Evolutionary conservation across 192 early-diverging fungal genomes (phyloP).

Genomic region (Backusella mclennaniae): DNA sequence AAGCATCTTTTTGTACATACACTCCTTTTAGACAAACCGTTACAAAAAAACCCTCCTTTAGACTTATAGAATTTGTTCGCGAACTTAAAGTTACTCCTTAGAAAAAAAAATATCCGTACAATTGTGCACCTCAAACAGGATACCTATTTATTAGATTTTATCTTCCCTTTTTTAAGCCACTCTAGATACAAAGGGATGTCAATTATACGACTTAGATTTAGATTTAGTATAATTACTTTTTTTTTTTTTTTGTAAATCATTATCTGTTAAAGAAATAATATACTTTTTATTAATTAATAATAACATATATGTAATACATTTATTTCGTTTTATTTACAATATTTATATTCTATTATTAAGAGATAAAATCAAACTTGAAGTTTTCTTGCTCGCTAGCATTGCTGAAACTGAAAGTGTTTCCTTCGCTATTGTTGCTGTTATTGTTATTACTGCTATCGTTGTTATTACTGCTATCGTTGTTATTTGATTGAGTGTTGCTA

Average conservation of each 20-base stretch:
- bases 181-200: background rate
- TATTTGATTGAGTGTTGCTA: background rate
- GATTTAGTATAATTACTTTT: background rate
- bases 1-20: background rate
- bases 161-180: background rate
- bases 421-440: background rate
- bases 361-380: background rate
- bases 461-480: background rate
- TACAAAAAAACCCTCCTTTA: background rate
- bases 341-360: background rate
- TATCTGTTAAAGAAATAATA: background rate
- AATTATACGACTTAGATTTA: background rate
- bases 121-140: background rate
- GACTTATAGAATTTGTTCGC: background rate
- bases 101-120: background rate
- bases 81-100: constrained; percentile 1
- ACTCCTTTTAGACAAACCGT: background rate
- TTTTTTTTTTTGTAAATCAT: too few species aligned
- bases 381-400: background rate
- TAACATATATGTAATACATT: background rate
- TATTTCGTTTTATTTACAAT: background rate
- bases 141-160: background rate
- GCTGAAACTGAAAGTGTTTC: background rate
- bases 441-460: background rate
- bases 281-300: background rate